phyloP scores from a whole-genome alignment of 179 eudicot genomes.

The Actinidia polygama region DNA sequence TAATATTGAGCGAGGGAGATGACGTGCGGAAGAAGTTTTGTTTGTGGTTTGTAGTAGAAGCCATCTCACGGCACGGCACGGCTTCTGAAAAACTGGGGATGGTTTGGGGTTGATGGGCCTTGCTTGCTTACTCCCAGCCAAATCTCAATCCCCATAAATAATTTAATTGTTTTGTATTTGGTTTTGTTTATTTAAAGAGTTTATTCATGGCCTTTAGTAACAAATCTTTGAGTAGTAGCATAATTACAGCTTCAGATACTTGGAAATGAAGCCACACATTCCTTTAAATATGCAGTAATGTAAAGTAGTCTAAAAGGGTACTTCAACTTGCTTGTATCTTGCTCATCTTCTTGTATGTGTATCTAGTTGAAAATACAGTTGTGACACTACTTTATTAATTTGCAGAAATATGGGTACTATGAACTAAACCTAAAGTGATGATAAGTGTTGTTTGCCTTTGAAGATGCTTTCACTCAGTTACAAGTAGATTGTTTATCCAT shows the following conservation, averaged over 20 bases:
- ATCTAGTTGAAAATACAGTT: no score
- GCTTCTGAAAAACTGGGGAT: conserved; percentile 37
- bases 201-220: background rate
- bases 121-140: conserved; percentile 23
- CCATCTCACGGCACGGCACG: conserved; percentile 70
- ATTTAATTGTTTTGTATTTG: background rate
- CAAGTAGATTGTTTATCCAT: no score
- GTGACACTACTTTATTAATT: no score
- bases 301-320: background rate
- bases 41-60: conserved; percentile 26
- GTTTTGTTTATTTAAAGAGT: background rate
- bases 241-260: conserved; percentile 15
- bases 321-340: conserved; percentile 4
- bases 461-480: no score
- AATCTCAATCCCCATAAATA: conserved; percentile 30
- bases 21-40: conserved; percentile 47
- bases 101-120: conserved; percentile 19
- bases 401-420: no score
- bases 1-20: background rate
- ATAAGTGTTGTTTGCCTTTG: no score
- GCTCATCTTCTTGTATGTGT: background rate
- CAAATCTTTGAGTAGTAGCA: background rate
- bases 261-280: conserved; percentile 25
- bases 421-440: no score
- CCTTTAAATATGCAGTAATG: background rate